These are phyloP conservation scores for Hanseniaspora sp. DNA, from an alignment of 1,139 yeast species.

Conservation along the genomic window DNA sequence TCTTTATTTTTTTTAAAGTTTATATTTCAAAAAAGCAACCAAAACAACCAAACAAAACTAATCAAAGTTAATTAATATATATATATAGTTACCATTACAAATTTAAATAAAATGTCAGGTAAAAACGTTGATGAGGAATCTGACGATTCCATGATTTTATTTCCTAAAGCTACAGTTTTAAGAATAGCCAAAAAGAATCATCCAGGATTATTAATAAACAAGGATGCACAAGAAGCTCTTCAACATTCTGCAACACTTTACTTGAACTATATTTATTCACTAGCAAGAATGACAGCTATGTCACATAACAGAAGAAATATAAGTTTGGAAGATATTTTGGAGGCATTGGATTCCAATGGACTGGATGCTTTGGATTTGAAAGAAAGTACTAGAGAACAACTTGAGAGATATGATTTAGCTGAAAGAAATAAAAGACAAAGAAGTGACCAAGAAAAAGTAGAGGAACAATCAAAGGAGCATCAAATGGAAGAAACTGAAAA, in stretches of 20 bases:
- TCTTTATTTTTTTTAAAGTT: too few species aligned
- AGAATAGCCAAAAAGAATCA: conserved; percentile 42
- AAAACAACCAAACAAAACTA: too few species aligned
- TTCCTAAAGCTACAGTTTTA: conserved; percentile 53
- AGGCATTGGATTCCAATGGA: conserved; percentile 34
- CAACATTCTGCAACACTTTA: conserved; percentile 67
- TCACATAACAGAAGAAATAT: conserved; percentile 48
- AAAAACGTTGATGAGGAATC: conserved; percentile 51
- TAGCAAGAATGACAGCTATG: conserved; percentile 48
- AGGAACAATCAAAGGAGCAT: conserved; percentile 23
- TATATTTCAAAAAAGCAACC: too few species aligned
- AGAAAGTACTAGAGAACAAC: conserved; percentile 30
- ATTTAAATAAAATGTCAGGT: conserved; percentile 37
- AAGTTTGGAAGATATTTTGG: conserved; percentile 52
- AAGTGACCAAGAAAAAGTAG: conserved; percentile 20
- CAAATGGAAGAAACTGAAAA: conserved; percentile 19
- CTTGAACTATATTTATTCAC: conserved; percentile 53
- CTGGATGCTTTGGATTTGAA: conserved; percentile 41
- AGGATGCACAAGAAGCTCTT: conserved; percentile 54
- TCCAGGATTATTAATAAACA: conserved; percentile 34
- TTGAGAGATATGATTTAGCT: conserved; percentile 27
- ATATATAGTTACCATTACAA: too few species aligned
- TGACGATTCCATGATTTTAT: conserved; percentile 33
- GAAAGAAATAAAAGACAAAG: conserved; percentile 19
- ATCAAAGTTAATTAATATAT: too few species aligned